Percentiles rank a stretch among this genome's conserved stretches.
These are phyloP conservation scores for Mycena galericulata DNA, from an alignment of 768 basidiomycete species.

Conservation along the genomic window DNA sequence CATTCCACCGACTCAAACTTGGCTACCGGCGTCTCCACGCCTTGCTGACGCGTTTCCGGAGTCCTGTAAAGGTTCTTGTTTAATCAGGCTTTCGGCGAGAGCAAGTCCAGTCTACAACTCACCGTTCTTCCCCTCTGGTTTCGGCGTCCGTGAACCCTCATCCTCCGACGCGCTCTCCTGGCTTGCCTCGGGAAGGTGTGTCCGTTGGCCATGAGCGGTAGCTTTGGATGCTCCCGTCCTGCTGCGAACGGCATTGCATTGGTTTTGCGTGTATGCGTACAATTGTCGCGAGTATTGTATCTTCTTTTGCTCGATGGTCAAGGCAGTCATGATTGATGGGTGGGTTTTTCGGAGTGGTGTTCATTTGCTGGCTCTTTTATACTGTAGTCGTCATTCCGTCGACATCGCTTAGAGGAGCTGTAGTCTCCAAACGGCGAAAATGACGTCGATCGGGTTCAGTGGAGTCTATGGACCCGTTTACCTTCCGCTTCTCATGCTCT, in stretches of 20 bases:
- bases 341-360: not conserved
- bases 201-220: not conserved
- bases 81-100: slow-evolving; percentile 16
- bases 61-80: slow-evolving; percentile 26
- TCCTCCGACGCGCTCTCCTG: not conserved
- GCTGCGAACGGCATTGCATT: slow-evolving; percentile 50
- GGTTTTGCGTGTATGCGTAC: slow-evolving; percentile 55
- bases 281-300: slow-evolving; percentile 54
- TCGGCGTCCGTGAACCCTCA: slow-evolving; percentile 20
- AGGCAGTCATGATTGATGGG: slow-evolving; percentile 42
- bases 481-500: not conserved
- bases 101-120: not conserved
- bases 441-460: slow-evolving; percentile 29
- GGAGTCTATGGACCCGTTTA: slow-evolving; percentile 14
- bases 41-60: slow-evolving; percentile 30
- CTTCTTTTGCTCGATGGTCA: slow-evolving; percentile 52
- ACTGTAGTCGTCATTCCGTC: slow-evolving; percentile 38
- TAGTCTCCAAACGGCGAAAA: slow-evolving; percentile 10
- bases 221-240: slow-evolving; percentile 3
- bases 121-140: slow-evolving; percentile 21
- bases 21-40: slow-evolving; percentile 30
- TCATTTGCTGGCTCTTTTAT: not conserved
- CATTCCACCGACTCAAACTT: not conserved
- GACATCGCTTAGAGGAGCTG: slow-evolving; percentile 38
- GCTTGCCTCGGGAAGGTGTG: not conserved